Base-by-base conservation (phyloP, 2,329 filamentous ascomycete genomes). In the Colletotrichum ledebouriae region DNA sequence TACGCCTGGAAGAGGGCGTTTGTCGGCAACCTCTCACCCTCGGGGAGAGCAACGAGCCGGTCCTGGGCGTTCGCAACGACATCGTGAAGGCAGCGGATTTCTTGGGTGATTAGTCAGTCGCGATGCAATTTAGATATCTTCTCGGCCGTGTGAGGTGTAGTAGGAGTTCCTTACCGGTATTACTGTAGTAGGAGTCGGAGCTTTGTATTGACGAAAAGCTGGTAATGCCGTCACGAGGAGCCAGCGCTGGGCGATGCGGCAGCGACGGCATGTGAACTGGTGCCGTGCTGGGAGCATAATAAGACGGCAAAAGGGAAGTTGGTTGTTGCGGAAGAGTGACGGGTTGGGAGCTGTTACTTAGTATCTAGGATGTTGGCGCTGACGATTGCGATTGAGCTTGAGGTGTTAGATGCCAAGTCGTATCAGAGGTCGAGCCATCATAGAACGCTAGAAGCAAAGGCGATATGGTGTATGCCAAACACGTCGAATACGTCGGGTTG, bases 1-100 rank as follows among this genome's bases (percentile, higher is more conserved):
- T 97, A 97, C 34, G 93, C 93, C 60, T 86, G 85, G 79, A 97
- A 97, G 17, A 97, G 86, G 10, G 93, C 93, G 75, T 90, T 89
- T 66, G 91, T 93, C 3, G 92, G 90, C 22, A 92, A 84, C 63
- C 87, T 86, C 73, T 91, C 87, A 56, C 85, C 85, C 64, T 90
- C 86, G 1, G 88, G 83, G 2, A 88, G 81, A 11, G 79, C 79
- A 52, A 86, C 81, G 60, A 89, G 84, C 34, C 92, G 85, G 46
- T 87, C 82, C 79, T 94, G 89, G 49, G 93, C 94, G 73, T 86
- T 85, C 69, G 84, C 83, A 74, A 97, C 90, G 74, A 97, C 92
- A 67, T 91, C 86, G 78, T 94, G 91, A 66, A 97, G 85, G 70
- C 94, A 85, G 70, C 87, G 86, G 77, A 97, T 92, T 82, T 97